Evolutionary conservation across 371 early-diverging fungal species (phyloP).

Genomic region (Rhizopus sp.): DNA sequence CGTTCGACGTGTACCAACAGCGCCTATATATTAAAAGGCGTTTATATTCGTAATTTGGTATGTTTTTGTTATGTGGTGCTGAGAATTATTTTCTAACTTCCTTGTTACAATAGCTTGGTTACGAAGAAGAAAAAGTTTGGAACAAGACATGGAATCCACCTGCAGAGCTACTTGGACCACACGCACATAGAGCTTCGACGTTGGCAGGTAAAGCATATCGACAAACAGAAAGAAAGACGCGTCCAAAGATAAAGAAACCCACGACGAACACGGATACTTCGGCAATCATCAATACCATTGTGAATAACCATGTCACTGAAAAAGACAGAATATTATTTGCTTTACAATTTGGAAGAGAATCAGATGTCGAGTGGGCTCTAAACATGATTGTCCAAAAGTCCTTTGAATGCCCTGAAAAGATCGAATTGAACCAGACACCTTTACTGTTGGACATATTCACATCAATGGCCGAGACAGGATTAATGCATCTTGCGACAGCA

Average conservation of each 20-base stretch:
- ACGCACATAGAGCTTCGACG: constrained; percentile 31
- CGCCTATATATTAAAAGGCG: constrained; percentile 73
- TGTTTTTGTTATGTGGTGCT: background rate
- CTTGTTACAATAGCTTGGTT: constrained; percentile 23
- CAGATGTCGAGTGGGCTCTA: constrained; percentile 85
- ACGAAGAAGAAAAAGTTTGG: constrained; percentile 42
- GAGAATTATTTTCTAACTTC: background rate
- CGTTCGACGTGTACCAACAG: constrained; percentile 81
- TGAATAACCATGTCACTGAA: constrained; percentile 15
- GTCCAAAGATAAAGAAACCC: constrained; percentile 7
- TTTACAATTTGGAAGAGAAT: constrained; percentile 59
- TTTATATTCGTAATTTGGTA: constrained; percentile 67
- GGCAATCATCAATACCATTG: background rate
- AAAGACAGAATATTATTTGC: constrained; percentile 78
- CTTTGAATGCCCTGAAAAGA: constrained; percentile 47
- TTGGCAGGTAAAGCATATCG: constrained; percentile 31
- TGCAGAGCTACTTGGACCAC: constrained; percentile 29
- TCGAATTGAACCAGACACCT: constrained; percentile 64
- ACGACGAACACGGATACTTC: background rate
- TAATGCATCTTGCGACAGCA: constrained; percentile 1
- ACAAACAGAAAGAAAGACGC: constrained; percentile 7
- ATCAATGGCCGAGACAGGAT: constrained; percentile 6
- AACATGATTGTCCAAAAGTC: constrained; percentile 70
- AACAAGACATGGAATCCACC: constrained; percentile 36
- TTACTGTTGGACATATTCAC: constrained; percentile 60